A percentile compares a stretch with the other conserved stretches of the same genome.
Conservation (phyloP, 352 stramenopile genomes). For the Pseudoperonospora humuli region DNA sequence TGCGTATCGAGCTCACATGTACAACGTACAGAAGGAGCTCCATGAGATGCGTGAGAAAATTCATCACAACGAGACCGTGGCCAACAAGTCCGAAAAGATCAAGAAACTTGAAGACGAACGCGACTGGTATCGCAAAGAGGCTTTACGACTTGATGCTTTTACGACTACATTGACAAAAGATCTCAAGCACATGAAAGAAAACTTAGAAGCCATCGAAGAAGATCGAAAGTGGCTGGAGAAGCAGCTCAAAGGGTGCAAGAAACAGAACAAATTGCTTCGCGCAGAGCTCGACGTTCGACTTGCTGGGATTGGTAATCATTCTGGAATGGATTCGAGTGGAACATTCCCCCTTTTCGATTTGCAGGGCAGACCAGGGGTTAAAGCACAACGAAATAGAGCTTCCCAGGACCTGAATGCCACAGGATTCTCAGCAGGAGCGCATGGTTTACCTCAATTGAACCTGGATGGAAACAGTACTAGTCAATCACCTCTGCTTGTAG, state of each 20-base stretch:
- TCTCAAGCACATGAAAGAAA: conserved; percentile 89
- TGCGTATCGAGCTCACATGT: conserved; percentile 93
- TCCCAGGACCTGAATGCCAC: neutral
- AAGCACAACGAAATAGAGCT: too few species aligned
- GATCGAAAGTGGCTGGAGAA: conserved; percentile 89
- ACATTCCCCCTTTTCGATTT: conserved; percentile 35
- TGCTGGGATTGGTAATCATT: too few species aligned
- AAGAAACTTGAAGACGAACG: conserved; percentile 90
- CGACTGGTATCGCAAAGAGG: conserved; percentile 91
- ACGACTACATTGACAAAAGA: conserved; percentile 89
- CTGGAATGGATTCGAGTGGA: conserved; percentile 15
- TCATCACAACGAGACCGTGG: conserved; percentile 81
- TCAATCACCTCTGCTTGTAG: conserved; percentile 16
- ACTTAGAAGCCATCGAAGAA: conserved; percentile 86
- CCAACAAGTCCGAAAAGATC: conserved; percentile 87
- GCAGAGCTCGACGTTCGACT: conserved; percentile 68
- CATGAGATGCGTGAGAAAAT: conserved; percentile 87
- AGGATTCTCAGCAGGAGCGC: neutral
- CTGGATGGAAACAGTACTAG: conserved; percentile 21
- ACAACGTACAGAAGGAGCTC: conserved; percentile 92
- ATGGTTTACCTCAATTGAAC: conserved; percentile 30
- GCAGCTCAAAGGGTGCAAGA: conserved; percentile 91
- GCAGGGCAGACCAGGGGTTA: too few species aligned
- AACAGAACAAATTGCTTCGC: conserved; percentile 89
- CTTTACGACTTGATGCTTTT: conserved; percentile 85